phyloP scores from a whole-genome alignment of 2,329 filamentous ascomycete genomes.

The Plenodomus lindquistii region DNA sequence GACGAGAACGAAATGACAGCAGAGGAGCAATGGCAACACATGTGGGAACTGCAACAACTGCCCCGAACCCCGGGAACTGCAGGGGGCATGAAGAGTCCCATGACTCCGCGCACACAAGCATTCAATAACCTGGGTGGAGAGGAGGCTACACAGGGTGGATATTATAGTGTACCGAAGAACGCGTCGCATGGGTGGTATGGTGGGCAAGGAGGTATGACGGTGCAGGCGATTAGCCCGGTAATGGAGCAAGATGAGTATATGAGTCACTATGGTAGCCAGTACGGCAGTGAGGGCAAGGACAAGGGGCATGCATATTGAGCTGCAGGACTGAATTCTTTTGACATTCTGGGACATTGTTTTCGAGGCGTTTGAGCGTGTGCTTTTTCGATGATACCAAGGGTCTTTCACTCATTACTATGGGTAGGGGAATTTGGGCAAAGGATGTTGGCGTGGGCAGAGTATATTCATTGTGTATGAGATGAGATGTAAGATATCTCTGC shows the following conservation, averaged over 20 bases:
- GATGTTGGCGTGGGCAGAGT: too few species aligned
- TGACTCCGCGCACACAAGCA: slow-evolving; percentile 42
- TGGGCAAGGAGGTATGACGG: slow-evolving; percentile 10
- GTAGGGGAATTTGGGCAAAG: not conserved
- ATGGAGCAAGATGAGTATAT: slow-evolving; percentile 25
- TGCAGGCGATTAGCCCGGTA: slow-evolving; percentile 22
- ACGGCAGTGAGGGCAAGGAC: slow-evolving; percentile 25
- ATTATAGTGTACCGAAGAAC: not conserved
- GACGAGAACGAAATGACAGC: slow-evolving; percentile 39
- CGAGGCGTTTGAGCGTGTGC: slow-evolving; percentile 22
- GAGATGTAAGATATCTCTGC: too few species aligned
- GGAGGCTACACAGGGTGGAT: not conserved
- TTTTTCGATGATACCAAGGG: slow-evolving; percentile 22
- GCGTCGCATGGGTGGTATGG: slow-evolving; percentile 12
- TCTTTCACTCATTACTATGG: slow-evolving; percentile 15
- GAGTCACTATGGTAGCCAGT: slow-evolving; percentile 10
- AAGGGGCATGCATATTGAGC: slow-evolving; percentile 17
- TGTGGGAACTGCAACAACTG: slow-evolving; percentile 47
- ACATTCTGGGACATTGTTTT: slow-evolving; percentile 1
- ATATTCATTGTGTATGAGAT: too few species aligned
- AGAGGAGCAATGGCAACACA: slow-evolving; percentile 47
- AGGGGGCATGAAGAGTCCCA: slow-evolving; percentile 33
- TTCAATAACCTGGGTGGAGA: slow-evolving; percentile 34
- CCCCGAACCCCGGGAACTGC: slow-evolving; percentile 40
- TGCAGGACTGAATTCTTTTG: not conserved